Evolutionary conservation across 2,329 filamentous ascomycete genomes (phyloP), one percentile per base, ranked within the genome.

Genomic region (Trichophyton schoenleinii): DNA sequence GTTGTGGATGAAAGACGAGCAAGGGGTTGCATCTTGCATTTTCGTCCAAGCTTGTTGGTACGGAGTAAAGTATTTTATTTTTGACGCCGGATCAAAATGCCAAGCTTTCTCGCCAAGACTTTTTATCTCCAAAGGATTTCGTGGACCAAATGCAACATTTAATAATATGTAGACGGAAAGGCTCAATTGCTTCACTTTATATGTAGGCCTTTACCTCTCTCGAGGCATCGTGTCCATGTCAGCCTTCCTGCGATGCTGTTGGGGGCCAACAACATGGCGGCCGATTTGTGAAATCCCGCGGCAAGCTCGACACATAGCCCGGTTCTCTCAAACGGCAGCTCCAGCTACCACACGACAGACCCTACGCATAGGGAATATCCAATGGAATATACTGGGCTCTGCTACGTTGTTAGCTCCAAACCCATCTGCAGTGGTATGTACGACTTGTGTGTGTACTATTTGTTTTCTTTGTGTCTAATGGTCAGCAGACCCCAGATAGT

Each of bases 361-460:
- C 8, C 42, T 49, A 4, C 44, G 31, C 42, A 13, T 60, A 18
- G 55, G 9, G 38, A 59, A 49, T 18, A 13, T 20, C 20, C 28
- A 58, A 58, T 28, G 31, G 60, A 58, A 36, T 46, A 48, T 18
- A 18, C 22, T 63, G 44, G 31, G 46, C 55, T 61, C 60, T 13
- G 59, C 60, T 13, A 64, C 63, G 15, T 25, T 62, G 34, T 22
- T 64, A 13, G 34, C 59, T 13, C 59, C 63, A 13, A 61, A 58
- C 34, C 25, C 61, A 38, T 59, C 61, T 11, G 44, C n/a, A 48
- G 46, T 59, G 38, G 62, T 63, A 60, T 7, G 57, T 61, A 44
- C 22, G 25, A 48, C 55, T 7, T 2, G 4, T 25, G 9, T 2
- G 4, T 25, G 9, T n/a, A 36, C 44, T 36, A 1, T 25, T 31